Conservation (phyloP, 148 eudicot genomes). For the Pouteria glomerata region DNA sequence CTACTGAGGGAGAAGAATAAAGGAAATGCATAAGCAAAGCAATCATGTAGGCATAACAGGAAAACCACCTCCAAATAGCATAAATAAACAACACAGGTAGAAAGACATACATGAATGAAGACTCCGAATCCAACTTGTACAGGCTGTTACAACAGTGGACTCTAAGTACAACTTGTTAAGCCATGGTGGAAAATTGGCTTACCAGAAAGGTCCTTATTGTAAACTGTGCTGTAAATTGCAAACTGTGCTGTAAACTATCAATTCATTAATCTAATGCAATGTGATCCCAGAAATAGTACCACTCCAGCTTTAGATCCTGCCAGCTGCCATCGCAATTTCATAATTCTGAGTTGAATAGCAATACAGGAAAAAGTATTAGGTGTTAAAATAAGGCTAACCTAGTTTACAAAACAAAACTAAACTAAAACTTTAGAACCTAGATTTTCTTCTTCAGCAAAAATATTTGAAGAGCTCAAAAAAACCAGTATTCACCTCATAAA, state of each 20-base stretch:
- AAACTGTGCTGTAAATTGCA: too few relatives aligned
- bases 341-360: neutral
- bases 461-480: neutral
- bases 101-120: neutral
- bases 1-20: neutral
- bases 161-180: conserved; percentile 3
- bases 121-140: neutral
- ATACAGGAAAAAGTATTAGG: neutral
- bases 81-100: neutral
- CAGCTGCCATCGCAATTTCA: conserved; percentile 9
- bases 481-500: conserved; percentile 7
- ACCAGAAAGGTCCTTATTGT: neutral
- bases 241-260: neutral
- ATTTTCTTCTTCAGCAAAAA: neutral
- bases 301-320: neutral
- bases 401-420: neutral
- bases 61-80: neutral
- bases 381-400: neutral
- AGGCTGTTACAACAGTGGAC: neutral
- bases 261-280: neutral
- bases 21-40: neutral
- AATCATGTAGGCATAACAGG: neutral
- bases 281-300: neutral
- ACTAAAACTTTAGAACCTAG: neutral
- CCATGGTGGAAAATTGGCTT: conserved; percentile 4